Evolutionary conservation across 352 stramenopile species (phyloP).

Genomic region (Globisporangium middletonii): DNA sequence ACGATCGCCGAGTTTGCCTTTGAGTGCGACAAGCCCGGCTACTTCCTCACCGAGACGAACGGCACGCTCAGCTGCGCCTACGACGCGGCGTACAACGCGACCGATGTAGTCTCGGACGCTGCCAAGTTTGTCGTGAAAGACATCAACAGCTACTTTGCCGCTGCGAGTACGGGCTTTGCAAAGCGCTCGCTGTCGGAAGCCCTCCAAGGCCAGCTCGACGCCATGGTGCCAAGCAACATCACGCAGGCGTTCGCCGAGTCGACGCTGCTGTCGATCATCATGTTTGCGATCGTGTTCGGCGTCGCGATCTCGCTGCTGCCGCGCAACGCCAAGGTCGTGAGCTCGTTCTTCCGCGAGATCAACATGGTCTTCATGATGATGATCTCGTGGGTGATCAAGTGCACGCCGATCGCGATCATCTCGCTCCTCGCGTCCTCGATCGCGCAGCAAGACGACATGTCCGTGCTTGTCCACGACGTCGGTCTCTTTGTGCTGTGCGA

Average conservation of each 20-base stretch:
- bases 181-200: slow-evolving; percentile 21
- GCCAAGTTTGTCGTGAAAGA: slow-evolving; percentile 25
- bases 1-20: slow-evolving; percentile 12
- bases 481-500: slow-evolving; percentile 15
- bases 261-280: slow-evolving; percentile 40
- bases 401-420: slow-evolving; percentile 13
- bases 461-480: slow-evolving; percentile 12
- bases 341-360: slow-evolving; percentile 30
- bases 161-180: slow-evolving; percentile 1
- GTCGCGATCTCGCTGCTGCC: slow-evolving; percentile 15
- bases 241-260: slow-evolving; percentile 25
- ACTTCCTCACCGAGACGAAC: no score
- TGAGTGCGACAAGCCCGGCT: no score
- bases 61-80: slow-evolving; percentile 4
- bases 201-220: slow-evolving; percentile 22
- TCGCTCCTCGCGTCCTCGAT: slow-evolving; percentile 26
- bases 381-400: slow-evolving; percentile 38
- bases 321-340: slow-evolving; percentile 8
- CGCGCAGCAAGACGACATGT: slow-evolving; percentile 18
- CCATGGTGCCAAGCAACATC: slow-evolving; percentile 41
- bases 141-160: slow-evolving; percentile 25
- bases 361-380: slow-evolving; percentile 39
- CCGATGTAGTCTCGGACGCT: slow-evolving; percentile 10
- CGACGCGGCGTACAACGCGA: slow-evolving; percentile 16
- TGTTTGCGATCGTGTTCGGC: slow-evolving; percentile 38